Base-by-base conservation (phyloP, 2,329 filamentous ascomycete species). In the Xylaria sp. region DNA sequence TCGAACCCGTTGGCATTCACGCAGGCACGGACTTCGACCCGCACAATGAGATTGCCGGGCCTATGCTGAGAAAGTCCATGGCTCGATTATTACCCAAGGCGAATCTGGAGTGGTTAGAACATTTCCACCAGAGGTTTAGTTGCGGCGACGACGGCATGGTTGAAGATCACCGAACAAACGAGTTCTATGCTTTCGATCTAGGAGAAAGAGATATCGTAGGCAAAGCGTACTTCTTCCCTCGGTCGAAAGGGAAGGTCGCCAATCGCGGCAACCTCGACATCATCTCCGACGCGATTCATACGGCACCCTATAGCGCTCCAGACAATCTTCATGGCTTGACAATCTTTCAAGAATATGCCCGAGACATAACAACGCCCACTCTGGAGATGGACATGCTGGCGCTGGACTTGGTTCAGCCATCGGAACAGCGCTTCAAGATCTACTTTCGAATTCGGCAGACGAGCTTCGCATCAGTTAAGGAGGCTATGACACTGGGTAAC, bases 101-200 rank as follows among this genome's bases (percentile, higher is more conserved):
- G 46, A 61, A 48, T 35, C 52, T 58, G 16, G 59, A 61, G 46
- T 61, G 59, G 59, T 55, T 54, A 4, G 35, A 58, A 7, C 52
- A 61, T 52, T 61, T 61, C 7, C 37, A 42, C 1, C 37, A 42
- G 9, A 13, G 11, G 37, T 42, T 42, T 13, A 2, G 37, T 13
- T 3, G 37, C 7, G 37, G 8, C 7, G 37, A 42, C 3, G 37
- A 42, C 7, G 37, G 11, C 1, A 1, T 42, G 9, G 11, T 11
- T 1, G 39, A 19, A 19, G 59, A 61, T 35, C 59, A 61, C 47
- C 54, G 54, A 4, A 48, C 52, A 4, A 52, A 46, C 3, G 54
- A 55, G 11, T 61, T 61, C 18, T 61, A 61, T 30, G 59, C 55
- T 2, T 61, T 61, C 10, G 59, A 61, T 39, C 39, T 61, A 1